A percentile compares a stretch with the other conserved stretches of the same genome.
Evolutionary conservation across 2,329 filamentous ascomycete species (phyloP).

Genomic region (Fusarium redolens): DNA sequence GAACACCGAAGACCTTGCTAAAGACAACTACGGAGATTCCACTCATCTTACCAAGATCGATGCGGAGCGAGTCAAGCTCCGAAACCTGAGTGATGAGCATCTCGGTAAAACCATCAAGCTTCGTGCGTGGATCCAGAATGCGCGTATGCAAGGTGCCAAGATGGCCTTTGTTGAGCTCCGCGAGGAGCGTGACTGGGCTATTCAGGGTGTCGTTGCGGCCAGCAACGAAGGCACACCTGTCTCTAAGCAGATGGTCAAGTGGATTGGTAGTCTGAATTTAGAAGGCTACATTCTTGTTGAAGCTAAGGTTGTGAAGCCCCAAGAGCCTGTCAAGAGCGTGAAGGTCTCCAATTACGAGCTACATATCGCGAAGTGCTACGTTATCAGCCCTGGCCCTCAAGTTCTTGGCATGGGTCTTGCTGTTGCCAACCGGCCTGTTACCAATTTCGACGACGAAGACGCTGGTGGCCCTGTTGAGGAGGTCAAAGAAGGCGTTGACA

Average conservation of each 20-base stretch:
- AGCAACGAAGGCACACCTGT: slow-evolving; percentile 73
- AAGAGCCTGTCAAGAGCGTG: slow-evolving; percentile 89
- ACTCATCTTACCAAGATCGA: slow-evolving; percentile 68
- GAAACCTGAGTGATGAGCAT: slow-evolving; percentile 71
- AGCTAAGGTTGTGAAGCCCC: slow-evolving; percentile 81
- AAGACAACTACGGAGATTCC: slow-evolving; percentile 83
- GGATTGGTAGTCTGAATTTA: slow-evolving; percentile 76
- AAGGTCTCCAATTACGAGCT: slow-evolving; percentile 84
- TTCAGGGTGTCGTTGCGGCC: slow-evolving; percentile 83
- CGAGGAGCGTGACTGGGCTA: slow-evolving; percentile 77
- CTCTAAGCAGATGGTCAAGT: slow-evolving; percentile 94
- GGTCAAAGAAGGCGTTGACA: slow-evolving; percentile 57
- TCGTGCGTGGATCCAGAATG: slow-evolving; percentile 86
- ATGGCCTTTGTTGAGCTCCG: slow-evolving; percentile 90
- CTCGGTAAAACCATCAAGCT: slow-evolving; percentile 79
- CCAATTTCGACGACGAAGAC: slow-evolving; percentile 70
- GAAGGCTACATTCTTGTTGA: slow-evolving; percentile 88
- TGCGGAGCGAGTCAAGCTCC: slow-evolving; percentile 69
- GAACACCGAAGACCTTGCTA: slow-evolving; percentile 74
- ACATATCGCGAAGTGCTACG: slow-evolving; percentile 86
- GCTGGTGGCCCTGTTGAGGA: slow-evolving; percentile 55
- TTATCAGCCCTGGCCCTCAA: slow-evolving; percentile 73
- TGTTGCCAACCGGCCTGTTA: slow-evolving; percentile 65
- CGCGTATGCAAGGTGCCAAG: slow-evolving; percentile 88
- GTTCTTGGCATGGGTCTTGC: slow-evolving; percentile 69